These are phyloP conservation scores for Gonium pectorale DNA, from an alignment of 139 green algal species.

Conservation along the genomic window DNA sequence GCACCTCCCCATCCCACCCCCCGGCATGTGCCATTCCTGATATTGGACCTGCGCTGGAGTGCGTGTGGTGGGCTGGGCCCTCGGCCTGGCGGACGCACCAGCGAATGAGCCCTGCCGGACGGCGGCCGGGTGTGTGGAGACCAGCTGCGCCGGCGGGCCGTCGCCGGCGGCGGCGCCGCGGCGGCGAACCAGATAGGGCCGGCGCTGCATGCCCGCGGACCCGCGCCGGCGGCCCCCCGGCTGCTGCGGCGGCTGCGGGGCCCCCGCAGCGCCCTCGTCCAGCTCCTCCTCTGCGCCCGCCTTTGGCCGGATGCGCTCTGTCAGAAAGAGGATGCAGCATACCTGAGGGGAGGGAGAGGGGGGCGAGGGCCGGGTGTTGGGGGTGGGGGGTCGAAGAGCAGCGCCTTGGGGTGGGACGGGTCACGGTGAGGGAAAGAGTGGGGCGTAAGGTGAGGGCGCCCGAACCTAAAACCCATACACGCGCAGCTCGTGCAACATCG, in stretches of 20 bases:
- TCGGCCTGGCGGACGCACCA: too few relatives aligned
- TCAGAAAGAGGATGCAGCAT: constrained; percentile 8
- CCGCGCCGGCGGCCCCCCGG: neutral
- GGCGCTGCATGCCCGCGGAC: neutral
- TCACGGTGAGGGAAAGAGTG: neutral
- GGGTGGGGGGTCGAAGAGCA: too few relatives aligned
- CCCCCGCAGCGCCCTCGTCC: neutral
- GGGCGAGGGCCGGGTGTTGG: too few relatives aligned
- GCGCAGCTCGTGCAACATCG: too few relatives aligned
- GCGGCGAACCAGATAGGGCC: constrained; percentile 8
- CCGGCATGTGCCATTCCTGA: too few relatives aligned
- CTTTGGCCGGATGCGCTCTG: neutral
- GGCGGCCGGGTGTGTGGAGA: neutral
- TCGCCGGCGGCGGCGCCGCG: neutral
- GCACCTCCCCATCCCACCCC: too few relatives aligned
- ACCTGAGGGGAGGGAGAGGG: neutral
- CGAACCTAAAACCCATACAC: neutral
- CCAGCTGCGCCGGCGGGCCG: neutral
- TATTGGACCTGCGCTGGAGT: too few relatives aligned
- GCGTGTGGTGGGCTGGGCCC: too few relatives aligned
- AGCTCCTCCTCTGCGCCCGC: neutral
- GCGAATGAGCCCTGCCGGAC: constrained; percentile 12
- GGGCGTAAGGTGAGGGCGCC: neutral
- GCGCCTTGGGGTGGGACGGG: neutral
- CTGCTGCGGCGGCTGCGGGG: neutral